A percentile compares a stretch with the other conserved stretches of the same genome.
phyloP scores from a whole-genome alignment of 441 rosid genomes.

The Croton laevigatus region DNA sequence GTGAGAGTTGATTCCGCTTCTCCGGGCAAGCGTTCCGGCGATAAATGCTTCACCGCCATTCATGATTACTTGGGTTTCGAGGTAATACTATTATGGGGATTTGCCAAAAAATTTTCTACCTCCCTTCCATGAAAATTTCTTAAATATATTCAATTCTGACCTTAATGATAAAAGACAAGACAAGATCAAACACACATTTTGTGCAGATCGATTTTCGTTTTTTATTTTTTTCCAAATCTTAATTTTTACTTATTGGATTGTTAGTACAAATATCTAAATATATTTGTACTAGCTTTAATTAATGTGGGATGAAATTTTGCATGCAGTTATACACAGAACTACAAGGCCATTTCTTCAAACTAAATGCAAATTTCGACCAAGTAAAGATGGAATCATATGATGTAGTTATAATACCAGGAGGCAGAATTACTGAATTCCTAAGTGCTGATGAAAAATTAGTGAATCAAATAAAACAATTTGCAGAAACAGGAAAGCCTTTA shows the following conservation, averaged over 20 bases:
- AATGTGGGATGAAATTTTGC: not conserved
- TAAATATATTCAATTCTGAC: too few species aligned
- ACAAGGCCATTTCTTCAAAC: slow-evolving; percentile 41
- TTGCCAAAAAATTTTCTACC: too few species aligned
- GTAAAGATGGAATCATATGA: slow-evolving; percentile 36
- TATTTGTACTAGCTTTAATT: too few species aligned
- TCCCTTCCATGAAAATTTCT: too few species aligned
- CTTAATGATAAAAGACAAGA: too few species aligned
- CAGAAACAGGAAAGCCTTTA: slow-evolving; percentile 37
- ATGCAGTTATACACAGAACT: slow-evolving; percentile 43
- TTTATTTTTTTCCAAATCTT: too few species aligned
- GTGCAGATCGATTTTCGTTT: too few species aligned
- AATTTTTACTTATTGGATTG: too few species aligned
- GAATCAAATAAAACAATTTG: slow-evolving; percentile 30
- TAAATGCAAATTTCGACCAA: slow-evolving; percentile 39
- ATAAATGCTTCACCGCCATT: slow-evolving; percentile 43
- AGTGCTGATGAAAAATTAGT: slow-evolving; percentile 42
- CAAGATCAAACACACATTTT: too few species aligned
- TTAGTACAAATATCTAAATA: too few species aligned
- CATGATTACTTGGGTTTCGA: slow-evolving; percentile 43
- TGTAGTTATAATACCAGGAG: slow-evolving; percentile 44
- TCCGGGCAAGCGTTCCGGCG: slow-evolving; percentile 39
- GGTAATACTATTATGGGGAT: too few species aligned
- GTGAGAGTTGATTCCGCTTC: slow-evolving; percentile 42
- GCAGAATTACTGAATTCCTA: slow-evolving; percentile 44